Evolutionary conservation across 2,329 filamentous ascomycete species (phyloP).

Genomic region (Ascochyta rabiei): DNA sequence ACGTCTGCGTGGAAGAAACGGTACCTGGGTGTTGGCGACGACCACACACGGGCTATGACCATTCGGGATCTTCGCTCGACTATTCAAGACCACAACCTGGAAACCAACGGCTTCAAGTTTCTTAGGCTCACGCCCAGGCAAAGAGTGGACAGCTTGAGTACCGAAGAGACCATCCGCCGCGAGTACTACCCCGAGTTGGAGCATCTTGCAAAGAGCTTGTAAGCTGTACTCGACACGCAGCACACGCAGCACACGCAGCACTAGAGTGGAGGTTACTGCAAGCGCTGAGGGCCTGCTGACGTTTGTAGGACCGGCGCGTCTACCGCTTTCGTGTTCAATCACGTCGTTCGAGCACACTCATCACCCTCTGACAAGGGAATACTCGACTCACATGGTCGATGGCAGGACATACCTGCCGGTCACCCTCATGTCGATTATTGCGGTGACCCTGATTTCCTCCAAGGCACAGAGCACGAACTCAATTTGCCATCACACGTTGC

Average conservation of each 20-base stretch:
- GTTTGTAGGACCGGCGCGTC: constrained; percentile 21
- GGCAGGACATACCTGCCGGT: constrained; percentile 35
- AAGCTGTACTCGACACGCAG: not conserved
- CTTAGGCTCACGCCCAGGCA: constrained; percentile 14
- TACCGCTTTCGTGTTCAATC: constrained; percentile 40
- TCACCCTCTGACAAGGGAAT: constrained; percentile 53
- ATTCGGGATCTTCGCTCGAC: constrained; percentile 53
- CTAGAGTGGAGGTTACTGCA: not conserved
- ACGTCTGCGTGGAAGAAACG: constrained; percentile 22
- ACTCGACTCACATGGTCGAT: constrained; percentile 54
- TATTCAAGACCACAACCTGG: constrained; percentile 15
- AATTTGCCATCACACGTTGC: constrained; percentile 17
- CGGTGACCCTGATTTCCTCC: constrained; percentile 12
- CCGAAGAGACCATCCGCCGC: constrained; percentile 20
- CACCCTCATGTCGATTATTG: constrained; percentile 32
- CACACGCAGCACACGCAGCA: not conserved
- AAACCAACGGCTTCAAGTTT: constrained; percentile 15
- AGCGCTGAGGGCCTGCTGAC: not conserved
- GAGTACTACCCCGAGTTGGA: constrained; percentile 28
- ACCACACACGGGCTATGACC: constrained; percentile 29
- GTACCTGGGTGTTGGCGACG: constrained; percentile 16
- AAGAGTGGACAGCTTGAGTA: constrained; percentile 11
- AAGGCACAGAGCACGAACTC: constrained; percentile 26
- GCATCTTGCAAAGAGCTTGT: constrained; percentile 21
- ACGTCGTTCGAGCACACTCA: constrained; percentile 52